Conservation (phyloP, 768 basidiomycete species). For the Cyclocybe cylindracea region DNA sequence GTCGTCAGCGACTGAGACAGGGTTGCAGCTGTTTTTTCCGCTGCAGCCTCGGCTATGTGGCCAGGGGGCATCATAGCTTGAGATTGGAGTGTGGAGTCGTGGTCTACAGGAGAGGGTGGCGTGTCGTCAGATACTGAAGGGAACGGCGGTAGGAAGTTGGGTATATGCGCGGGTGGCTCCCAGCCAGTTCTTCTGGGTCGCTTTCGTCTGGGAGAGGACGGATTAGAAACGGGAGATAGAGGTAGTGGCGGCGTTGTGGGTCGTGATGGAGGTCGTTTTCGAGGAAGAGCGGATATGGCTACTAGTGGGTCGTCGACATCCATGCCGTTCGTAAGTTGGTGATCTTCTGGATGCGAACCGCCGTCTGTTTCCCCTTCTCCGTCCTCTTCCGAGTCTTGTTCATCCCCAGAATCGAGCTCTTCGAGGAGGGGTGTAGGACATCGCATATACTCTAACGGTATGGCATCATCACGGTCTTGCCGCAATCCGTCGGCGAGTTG, state of each 20-base stretch:
- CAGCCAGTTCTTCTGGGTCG: slow-evolving; percentile 56
- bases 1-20: slow-evolving; percentile 44
- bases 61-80: slow-evolving; percentile 33
- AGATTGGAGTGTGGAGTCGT: slow-evolving; percentile 31
- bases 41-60: slow-evolving; percentile 32
- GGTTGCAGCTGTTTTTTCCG: slow-evolving; percentile 42
- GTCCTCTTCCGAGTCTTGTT: slow-evolving; percentile 28
- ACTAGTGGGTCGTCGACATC: slow-evolving; percentile 25
- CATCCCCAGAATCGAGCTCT: slow-evolving; percentile 31
- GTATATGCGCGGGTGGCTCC: slow-evolving; percentile 65
- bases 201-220: slow-evolving; percentile 57
- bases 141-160: slow-evolving; percentile 69
- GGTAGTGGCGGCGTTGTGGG: slow-evolving; percentile 44
- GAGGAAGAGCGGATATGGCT: slow-evolving; percentile 14
- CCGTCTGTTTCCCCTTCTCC: slow-evolving; percentile 21
- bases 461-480: slow-evolving; percentile 54
- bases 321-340: slow-evolving; percentile 19
- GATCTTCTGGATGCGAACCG: slow-evolving; percentile 2
- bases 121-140: slow-evolving; percentile 38
- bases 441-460: slow-evolving; percentile 50
- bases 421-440: slow-evolving; percentile 33
- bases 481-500: slow-evolving; percentile 60
- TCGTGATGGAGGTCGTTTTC: slow-evolving; percentile 30
- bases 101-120: slow-evolving; percentile 29
- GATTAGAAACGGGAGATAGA: slow-evolving; percentile 59